These are phyloP conservation scores for Fusarium pseudocircinatum DNA, from an alignment of 2,329 filamentous ascomycete genomes.

Conservation along the genomic window DNA sequence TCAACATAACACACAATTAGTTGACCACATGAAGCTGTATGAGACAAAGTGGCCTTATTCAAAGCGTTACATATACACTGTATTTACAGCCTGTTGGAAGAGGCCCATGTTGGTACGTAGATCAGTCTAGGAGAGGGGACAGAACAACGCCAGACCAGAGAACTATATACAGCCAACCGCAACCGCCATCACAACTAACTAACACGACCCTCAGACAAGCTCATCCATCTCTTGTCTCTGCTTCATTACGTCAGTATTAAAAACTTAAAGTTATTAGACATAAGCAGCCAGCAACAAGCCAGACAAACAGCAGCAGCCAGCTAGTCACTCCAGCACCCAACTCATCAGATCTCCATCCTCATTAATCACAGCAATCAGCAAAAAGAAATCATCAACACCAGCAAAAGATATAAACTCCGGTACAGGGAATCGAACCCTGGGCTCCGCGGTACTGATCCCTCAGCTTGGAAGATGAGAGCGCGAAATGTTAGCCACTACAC, in stretches of 20 bases:
- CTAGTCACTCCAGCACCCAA: neutral
- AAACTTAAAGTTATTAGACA: neutral
- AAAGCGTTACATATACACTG: fast-evolving
- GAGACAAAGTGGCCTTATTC: neutral
- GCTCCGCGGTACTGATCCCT: slow-evolving; percentile 36
- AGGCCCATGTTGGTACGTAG: neutral
- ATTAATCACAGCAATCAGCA: neutral
- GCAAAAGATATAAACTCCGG: neutral
- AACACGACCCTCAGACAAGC: neutral
- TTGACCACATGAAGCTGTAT: neutral
- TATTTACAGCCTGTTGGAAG: neutral
- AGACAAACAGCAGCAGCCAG: neutral
- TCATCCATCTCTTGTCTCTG: neutral
- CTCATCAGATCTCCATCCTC: neutral
- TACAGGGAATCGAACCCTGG: slow-evolving; percentile 43
- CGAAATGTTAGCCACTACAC: slow-evolving; percentile 49
- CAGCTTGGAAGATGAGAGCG: slow-evolving; percentile 40
- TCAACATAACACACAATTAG: neutral
- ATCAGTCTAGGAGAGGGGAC: neutral
- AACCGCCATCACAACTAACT: too few species aligned
- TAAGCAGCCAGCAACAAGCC: neutral
- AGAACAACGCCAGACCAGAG: neutral
- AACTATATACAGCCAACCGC: neutral
- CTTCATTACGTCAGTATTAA: neutral
- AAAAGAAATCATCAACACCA: neutral